phyloP scores from a whole-genome alignment of 148 eudicot species.

The Dysphania ambrosioides region DNA sequence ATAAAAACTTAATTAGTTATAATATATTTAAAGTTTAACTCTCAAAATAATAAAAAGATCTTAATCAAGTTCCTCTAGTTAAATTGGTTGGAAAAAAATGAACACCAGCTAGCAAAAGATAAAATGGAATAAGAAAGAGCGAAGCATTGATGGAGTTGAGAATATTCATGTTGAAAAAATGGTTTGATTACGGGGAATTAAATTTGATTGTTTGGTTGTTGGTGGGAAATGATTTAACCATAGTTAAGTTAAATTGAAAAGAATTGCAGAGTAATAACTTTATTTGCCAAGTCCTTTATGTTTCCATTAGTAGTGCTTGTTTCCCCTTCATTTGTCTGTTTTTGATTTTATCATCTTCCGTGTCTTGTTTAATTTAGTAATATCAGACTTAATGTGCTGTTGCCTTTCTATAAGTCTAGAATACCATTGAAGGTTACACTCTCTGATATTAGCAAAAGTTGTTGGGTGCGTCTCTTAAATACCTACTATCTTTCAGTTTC shows the following conservation, averaged over 20 bases:
- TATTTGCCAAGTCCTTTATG: neutral
- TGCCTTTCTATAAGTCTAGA: conserved; percentile 8
- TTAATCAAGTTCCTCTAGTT: no score
- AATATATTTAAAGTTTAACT: no score
- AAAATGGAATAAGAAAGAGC: no score
- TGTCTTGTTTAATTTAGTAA: conserved; percentile 12
- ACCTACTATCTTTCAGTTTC: neutral
- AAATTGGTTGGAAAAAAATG: no score
- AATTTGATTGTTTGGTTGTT: no score
- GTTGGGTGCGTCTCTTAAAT: neutral
- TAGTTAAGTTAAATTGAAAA: conserved; percentile 4
- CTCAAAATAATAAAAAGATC: no score
- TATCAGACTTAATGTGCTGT: conserved; percentile 3
- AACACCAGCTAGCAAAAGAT: no score
- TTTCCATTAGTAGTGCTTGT: conserved; percentile 4
- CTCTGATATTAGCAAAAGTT: neutral
- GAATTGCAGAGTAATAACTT: neutral
- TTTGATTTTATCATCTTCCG: conserved; percentile 7
- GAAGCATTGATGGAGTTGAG: no score
- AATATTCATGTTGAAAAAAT: no score
- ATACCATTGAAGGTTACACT: neutral
- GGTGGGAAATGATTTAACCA: neutral
- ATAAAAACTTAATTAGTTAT: no score
- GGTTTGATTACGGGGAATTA: no score
- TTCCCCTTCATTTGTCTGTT: conserved; percentile 2